A percentile compares a stretch with the other conserved stretches of the same genome.
Conservation (phyloP, 352 stramenopile species). For the Thalassiosira ordinaria region DNA sequence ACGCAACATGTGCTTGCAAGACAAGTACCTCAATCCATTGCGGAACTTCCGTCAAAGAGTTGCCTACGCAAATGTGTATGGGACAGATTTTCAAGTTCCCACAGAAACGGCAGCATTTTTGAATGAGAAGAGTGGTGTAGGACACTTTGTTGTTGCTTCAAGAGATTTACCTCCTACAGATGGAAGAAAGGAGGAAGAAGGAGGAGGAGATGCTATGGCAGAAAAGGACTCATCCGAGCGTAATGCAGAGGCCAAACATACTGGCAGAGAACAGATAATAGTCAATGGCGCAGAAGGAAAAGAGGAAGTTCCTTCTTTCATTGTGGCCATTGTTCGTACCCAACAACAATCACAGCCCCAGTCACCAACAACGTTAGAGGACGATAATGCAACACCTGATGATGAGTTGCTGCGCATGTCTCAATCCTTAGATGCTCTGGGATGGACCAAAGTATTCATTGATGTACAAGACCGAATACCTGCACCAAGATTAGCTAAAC, state of each 20-base stretch:
- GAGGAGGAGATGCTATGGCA: not conserved
- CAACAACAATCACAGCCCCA: conserved; percentile 18
- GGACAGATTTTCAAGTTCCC: conserved; percentile 83
- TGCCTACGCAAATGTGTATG: conserved; percentile 81
- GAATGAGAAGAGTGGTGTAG: conserved; percentile 50
- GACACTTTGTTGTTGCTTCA: conserved; percentile 27
- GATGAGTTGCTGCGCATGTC: conserved; percentile 78
- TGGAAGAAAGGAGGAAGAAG: not conserved
- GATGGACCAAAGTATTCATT: conserved; percentile 84
- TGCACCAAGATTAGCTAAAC: conserved; percentile 49
- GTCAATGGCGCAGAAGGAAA: too few species aligned
- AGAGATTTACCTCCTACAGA: not conserved
- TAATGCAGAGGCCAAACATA: not conserved
- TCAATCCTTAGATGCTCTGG: conserved; percentile 70
- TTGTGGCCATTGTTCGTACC: conserved; percentile 42
- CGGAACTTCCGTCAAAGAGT: conserved; percentile 70
- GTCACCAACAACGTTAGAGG: not conserved
- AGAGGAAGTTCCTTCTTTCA: conserved; percentile 27
- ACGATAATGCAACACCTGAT: not conserved
- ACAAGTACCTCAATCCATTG: conserved; percentile 63
- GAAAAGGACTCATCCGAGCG: not conserved
- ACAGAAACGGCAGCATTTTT: conserved; percentile 78
- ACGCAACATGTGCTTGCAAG: conserved; percentile 48
- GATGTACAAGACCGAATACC: conserved; percentile 72
- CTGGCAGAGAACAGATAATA: too few species aligned